phyloP scores from a whole-genome alignment of 805 yeast species.

The Cyberlindnera samutprakarnensis region DNA sequence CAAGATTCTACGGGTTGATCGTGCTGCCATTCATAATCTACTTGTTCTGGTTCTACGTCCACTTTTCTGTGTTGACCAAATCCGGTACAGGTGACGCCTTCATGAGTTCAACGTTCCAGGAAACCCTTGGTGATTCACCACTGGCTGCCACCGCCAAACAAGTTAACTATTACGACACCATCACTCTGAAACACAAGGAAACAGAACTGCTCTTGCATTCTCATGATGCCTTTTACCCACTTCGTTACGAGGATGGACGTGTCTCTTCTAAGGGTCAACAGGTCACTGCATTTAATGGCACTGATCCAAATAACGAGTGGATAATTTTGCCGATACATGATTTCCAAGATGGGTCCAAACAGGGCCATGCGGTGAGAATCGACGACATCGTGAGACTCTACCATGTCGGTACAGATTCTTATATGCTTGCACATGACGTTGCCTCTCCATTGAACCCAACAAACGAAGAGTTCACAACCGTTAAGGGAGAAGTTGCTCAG shows the following conservation, averaged over 20 bases:
- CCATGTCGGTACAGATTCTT: constrained; percentile 77
- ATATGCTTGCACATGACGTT: constrained; percentile 84
- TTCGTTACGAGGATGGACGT: constrained; percentile 95
- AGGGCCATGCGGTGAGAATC: constrained; percentile 48
- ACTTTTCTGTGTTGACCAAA: constrained; percentile 68
- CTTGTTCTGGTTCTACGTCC: constrained; percentile 86
- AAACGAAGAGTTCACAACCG: constrained; percentile 89
- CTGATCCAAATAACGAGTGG: constrained; percentile 76
- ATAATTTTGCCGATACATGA: constrained; percentile 61
- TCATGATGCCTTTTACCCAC: constrained; percentile 65
- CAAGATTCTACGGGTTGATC: constrained; percentile 65
- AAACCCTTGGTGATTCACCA: constrained; percentile 78
- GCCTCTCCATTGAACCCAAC: constrained; percentile 90
- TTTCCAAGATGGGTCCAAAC: constrained; percentile 30
- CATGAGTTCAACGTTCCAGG: constrained; percentile 95
- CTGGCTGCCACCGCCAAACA: constrained; percentile 62
- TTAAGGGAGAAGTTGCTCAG: constrained; percentile 49
- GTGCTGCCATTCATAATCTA: constrained; percentile 77
- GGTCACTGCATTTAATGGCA: constrained; percentile 62
- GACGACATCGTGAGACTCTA: constrained; percentile 72
- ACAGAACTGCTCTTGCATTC: constrained; percentile 81
- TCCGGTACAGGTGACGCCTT: constrained; percentile 96
- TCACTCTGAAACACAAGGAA: constrained; percentile 75
- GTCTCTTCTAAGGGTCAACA: constrained; percentile 92
- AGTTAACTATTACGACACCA: constrained; percentile 66